Evolutionary conservation across 2,329 filamentous ascomycete genomes (phyloP).

Genomic region (Gremmenia infestans): DNA sequence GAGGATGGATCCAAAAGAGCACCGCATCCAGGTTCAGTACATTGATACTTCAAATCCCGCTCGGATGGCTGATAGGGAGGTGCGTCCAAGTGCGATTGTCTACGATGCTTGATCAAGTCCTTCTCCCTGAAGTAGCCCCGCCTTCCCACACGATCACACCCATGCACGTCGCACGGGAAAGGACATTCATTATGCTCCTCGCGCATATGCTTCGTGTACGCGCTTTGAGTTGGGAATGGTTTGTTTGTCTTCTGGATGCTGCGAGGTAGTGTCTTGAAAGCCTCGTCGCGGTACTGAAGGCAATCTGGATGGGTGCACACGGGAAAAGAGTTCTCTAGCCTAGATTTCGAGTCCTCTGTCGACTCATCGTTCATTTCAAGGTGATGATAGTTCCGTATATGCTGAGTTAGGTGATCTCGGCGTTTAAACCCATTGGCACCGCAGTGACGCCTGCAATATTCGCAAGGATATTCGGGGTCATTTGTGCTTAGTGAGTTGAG

Average conservation of each 20-base stretch:
- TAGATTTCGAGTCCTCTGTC: background rate
- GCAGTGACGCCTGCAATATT: conserved; percentile 31
- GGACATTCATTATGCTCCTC: conserved; percentile 32
- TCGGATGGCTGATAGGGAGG: background rate
- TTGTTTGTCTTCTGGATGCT: background rate
- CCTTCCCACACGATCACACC: conserved; percentile 24
- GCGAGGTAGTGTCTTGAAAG: conserved; percentile 8
- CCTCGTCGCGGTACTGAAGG: conserved; percentile 5
- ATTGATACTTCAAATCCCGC: too few relatives aligned
- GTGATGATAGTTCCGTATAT: conserved; percentile 35
- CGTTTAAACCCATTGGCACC: conserved; percentile 33
- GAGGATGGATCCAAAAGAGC: too few relatives aligned
- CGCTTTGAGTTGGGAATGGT: conserved; percentile 19
- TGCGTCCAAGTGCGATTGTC: conserved; percentile 4
- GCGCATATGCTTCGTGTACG: conserved; percentile 35
- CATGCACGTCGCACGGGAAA: conserved; percentile 30
- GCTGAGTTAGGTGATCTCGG: conserved; percentile 36
- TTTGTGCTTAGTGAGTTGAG: conserved; percentile 16
- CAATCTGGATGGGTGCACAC: conserved; percentile 11
- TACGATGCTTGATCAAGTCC: conserved; percentile 16
- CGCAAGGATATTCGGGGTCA: conserved; percentile 27
- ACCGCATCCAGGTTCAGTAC: too few relatives aligned
- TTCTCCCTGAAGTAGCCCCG: conserved; percentile 20
- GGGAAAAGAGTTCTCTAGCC: conserved; percentile 3
- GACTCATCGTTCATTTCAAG: conserved; percentile 17